Base-by-base conservation (phyloP, 805 yeast species). In the Nakazawaea holstii region DNA sequence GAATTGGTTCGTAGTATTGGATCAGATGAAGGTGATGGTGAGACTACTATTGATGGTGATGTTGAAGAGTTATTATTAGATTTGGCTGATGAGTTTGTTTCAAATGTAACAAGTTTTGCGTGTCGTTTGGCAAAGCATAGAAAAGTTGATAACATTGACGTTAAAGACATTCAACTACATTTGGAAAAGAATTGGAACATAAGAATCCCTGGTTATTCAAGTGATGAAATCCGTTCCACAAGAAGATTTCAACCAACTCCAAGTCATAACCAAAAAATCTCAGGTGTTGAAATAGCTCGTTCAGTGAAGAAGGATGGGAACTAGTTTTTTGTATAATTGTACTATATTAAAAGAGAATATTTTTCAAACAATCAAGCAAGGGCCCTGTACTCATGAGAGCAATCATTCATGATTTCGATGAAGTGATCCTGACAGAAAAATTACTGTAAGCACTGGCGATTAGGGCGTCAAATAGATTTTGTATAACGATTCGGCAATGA, bases 41-140 rank as follows among this genome's bases (percentile, higher is more conserved):
- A 90, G 57, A 82, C 95, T 6, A 76, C 77, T 4, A 86, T 94
- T 49, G 99, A 92, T 64, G 98, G 97, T 27, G 97, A 94, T 65
- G 96, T 89, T 14, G 97, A 91, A 64, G 98, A 92, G 56, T 68
- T 94, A 35, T 68, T 94, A 32, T 71, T 94, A 39, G 99, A 94
- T 64, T 69, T 94, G 41, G 97, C 99, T 0, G 99, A 94, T 65
- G 98, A 94, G 60, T 94, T 94, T 60, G 94, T 94, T 13, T 78
- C 86, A 7, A 83, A 87, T 41, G 96, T 95, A 2, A 90, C 97
- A 0, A 74, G 89, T 2, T 94, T 94, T 69, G 96, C 98, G 0
- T 92, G 98, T 61, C 78, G 95, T 46, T 72, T 94, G 54, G 98
- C 99, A 20, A 94, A 94, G 62, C 97, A 92, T 61, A 77, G 99